Percentiles rank a stretch among this genome's conserved stretches.
These are phyloP conservation scores for Fusarium sp. DNA, from an alignment of 2,329 filamentous ascomycete species.

Conservation along the genomic window DNA sequence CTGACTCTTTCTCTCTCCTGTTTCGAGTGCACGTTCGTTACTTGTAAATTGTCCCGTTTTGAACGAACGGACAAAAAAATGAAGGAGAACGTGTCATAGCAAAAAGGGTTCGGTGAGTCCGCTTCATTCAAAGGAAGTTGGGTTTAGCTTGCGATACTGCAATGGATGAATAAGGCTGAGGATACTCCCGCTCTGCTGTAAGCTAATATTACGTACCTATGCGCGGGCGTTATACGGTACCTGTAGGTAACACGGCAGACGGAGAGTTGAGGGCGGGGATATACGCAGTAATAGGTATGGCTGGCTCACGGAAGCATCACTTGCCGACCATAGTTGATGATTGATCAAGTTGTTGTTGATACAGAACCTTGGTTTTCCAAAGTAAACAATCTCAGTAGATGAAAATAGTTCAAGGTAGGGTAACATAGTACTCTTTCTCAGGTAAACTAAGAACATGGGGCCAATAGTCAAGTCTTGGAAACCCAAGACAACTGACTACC, in stretches of 20 bases:
- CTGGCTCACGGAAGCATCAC: neutral
- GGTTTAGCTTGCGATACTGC: slow-evolving; percentile 8
- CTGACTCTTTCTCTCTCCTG: slow-evolving; percentile 2
- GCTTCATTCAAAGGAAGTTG: slow-evolving; percentile 11
- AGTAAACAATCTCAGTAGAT: neutral
- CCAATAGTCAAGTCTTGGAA: slow-evolving; percentile 7
- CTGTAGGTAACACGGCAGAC: slow-evolving; percentile 5
- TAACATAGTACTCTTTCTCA: neutral
- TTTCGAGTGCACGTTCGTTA: slow-evolving; percentile 31
- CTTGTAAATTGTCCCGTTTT: slow-evolving; percentile 10
- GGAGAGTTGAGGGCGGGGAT: slow-evolving; percentile 36
- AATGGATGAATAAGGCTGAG: slow-evolving; percentile 16
- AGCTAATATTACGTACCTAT: neutral
- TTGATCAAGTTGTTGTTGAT: neutral
- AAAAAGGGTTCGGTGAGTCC: slow-evolving; percentile 29
- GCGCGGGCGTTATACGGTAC: neutral
- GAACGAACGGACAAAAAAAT: neutral
- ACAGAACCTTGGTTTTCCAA: neutral
- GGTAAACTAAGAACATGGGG: slow-evolving; percentile 18
- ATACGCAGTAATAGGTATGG: neutral
- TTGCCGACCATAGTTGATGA: neutral
- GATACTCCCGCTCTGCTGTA: neutral
- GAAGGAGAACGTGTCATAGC: slow-evolving; percentile 2
- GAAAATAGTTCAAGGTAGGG: neutral
- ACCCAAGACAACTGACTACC: slow-evolving; percentile 18